Evolutionary conservation across 306 rosid species (phyloP).

Genomic region (Vicia faba): DNA sequence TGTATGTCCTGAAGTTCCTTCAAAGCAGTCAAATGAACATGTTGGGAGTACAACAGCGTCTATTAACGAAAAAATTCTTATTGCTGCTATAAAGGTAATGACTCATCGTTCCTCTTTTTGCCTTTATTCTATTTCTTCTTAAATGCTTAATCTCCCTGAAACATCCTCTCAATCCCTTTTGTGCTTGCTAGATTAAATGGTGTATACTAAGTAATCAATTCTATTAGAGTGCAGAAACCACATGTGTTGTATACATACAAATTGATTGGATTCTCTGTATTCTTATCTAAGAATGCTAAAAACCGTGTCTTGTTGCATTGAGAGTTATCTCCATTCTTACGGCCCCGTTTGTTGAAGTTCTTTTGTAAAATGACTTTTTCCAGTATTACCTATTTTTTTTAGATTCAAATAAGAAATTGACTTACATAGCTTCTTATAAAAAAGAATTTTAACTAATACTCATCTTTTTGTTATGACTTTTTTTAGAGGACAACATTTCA

Average conservation of each 20-base stretch:
- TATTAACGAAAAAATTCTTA: constrained; percentile 65
- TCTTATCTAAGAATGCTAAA: not conserved
- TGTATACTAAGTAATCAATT: not conserved
- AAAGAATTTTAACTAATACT: no score
- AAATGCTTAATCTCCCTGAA: constrained; percentile 25
- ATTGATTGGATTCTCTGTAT: not conserved
- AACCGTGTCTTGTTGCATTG: not conserved
- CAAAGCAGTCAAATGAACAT: constrained; percentile 58
- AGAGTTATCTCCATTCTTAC: not conserved
- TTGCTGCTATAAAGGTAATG: constrained; percentile 70
- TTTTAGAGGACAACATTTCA: no score
- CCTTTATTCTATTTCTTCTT: constrained; percentile 5
- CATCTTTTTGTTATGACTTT: no score
- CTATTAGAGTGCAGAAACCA: constrained; percentile 1
- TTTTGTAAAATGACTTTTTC: no score
- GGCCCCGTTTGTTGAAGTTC: not conserved
- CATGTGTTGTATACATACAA: constrained; percentile 18
- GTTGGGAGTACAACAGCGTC: constrained; percentile 45
- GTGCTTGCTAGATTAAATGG: constrained; percentile 1
- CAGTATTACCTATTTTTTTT: no score
- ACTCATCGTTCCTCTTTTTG: not conserved
- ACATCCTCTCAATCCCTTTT: not conserved
- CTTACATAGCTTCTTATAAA: no score
- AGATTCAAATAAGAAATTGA: no score
- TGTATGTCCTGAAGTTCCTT: constrained; percentile 53